Evolutionary conservation across 495 filamentous ascomycete species (phyloP).

Genomic region (Hyaloscypha finlandica): DNA sequence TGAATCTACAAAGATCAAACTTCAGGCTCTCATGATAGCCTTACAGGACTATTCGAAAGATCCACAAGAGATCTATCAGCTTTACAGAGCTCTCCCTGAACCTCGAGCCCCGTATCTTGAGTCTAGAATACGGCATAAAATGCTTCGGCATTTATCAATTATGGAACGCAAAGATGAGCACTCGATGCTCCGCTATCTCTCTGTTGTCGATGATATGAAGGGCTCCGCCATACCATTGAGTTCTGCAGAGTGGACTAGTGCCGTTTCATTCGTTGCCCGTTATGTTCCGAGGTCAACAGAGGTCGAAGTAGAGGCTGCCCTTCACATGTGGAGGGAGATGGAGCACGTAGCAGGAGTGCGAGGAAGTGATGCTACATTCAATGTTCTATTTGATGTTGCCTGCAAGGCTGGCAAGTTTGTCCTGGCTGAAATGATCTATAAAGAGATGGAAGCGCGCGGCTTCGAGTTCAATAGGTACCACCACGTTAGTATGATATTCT

Average conservation of each 20-base stretch:
- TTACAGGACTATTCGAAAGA: slow-evolving; percentile 46
- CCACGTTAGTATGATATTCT: slow-evolving; percentile 79
- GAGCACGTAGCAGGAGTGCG: slow-evolving; percentile 68
- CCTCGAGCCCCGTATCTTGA: slow-evolving; percentile 70
- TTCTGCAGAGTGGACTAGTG: slow-evolving; percentile 74
- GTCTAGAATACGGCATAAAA: slow-evolving; percentile 54
- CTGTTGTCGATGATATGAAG: slow-evolving; percentile 81
- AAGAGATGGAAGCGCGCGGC: slow-evolving; percentile 73
- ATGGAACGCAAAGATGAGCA: slow-evolving; percentile 55
- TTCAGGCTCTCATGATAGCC: slow-evolving; percentile 41
- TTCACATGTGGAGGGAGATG: slow-evolving; percentile 88
- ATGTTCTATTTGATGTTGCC: slow-evolving; percentile 87
- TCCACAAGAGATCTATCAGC: slow-evolving; percentile 56
- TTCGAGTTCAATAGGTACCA: slow-evolving; percentile 70
- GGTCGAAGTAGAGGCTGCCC: slow-evolving; percentile 66
- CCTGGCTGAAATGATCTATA: slow-evolving; percentile 79
- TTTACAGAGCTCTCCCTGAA: slow-evolving; percentile 61
- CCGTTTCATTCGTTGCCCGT: slow-evolving; percentile 74
- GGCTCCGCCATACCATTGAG: slow-evolving; percentile 62
- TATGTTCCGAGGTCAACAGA: slow-evolving; percentile 64
- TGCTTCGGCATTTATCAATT: slow-evolving; percentile 70
- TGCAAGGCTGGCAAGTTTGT: slow-evolving; percentile 79
- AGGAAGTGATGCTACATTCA: slow-evolving; percentile 76
- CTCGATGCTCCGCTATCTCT: slow-evolving; percentile 79
- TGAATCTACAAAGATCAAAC: slow-evolving; percentile 14